Base-by-base conservation (phyloP, 2,329 filamentous ascomycete species). In the Claviceps sp. region DNA sequence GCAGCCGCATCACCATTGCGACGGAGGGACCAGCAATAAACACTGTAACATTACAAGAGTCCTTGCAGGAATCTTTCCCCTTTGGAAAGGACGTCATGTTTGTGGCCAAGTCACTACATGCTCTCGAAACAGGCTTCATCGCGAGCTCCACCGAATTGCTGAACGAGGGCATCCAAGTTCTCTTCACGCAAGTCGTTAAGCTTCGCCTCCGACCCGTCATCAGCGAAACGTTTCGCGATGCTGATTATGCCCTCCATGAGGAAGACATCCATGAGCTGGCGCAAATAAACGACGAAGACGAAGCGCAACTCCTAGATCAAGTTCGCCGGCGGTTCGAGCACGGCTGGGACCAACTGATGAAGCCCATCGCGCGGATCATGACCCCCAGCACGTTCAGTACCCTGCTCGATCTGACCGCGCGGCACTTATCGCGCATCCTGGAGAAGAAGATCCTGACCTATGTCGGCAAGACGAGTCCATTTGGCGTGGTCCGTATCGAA, bases 401-500 rank as follows among this genome's bases (percentile, higher is more conserved):
- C n/a, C 74, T 97, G 0, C 78, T 95, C 47, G 79, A 84, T 42
- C 73, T 81, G 1, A 88, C 88, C 2, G 79, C 90, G 1, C 75
- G 77, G 5, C 85, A 94, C 61, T 78, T 97, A 5, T 78, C 86
- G 1, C 80, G 79, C 48, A 78, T 88, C 16, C 77, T 98, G 29
- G 91, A 97, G 71, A 95, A 94, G 71, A 76, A 91, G 26, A 80
- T 96, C 26, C 87, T 86, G 79, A 82, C 80, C 39, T 88, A 88
- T 62, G 80, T 85, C 45, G 87, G 87, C 8, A 80, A 85, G 50
- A 81, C 88, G 42, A 95, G 86, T 60, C 84, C 85, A 34, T 80
- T 91, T 14, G 90, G 90, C 1, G 87, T 88, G 1, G 84, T 89
- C 9, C 75, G 87, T 46, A 77, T 96, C 55, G 91, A 95, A 71